phyloP scores from a whole-genome alignment of 108 stramenopile species.

The Fragilaria radians region DNA sequence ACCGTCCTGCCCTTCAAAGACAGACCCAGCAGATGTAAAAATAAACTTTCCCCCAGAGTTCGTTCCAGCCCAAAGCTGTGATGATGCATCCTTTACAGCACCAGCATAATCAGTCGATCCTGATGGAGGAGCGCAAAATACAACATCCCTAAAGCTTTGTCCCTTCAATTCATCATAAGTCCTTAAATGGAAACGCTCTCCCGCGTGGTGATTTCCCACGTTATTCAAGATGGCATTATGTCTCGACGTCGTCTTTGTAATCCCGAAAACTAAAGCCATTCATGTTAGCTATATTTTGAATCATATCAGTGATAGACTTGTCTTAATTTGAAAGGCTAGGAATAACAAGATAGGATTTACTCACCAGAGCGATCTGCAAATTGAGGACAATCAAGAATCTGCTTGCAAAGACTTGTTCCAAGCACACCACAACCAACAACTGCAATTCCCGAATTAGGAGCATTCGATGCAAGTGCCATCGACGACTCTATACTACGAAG shows the following conservation, averaged over 20 bases:
- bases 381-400: conserved; percentile 43
- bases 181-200: conserved; percentile 31
- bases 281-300: too few relatives aligned
- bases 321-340: too few relatives aligned
- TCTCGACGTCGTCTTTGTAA: conserved; percentile 60
- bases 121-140: conserved; percentile 87
- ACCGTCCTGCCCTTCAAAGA: conserved; percentile 24
- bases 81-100: conserved; percentile 45
- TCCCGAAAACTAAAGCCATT: conserved; percentile 77
- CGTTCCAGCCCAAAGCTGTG: conserved; percentile 40
- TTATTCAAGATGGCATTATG: conserved; percentile 50
- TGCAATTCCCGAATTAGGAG: conserved; percentile 13
- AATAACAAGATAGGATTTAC: too few relatives aligned
- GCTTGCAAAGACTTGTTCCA: conserved; percentile 75
- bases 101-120: conserved; percentile 79
- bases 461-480: conserved; percentile 5
- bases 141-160: conserved; percentile 58
- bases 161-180: conserved; percentile 36
- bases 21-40: conserved; percentile 65
- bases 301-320: too few relatives aligned
- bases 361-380: conserved; percentile 33
- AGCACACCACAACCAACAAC: conserved; percentile 82
- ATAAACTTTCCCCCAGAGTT: conserved; percentile 57
- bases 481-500: too few relatives aligned
- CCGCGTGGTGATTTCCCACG: conserved; percentile 22